Evolutionary conservation across 345 rosid species (phyloP).

Genomic region (Ailanthus altissimus): DNA sequence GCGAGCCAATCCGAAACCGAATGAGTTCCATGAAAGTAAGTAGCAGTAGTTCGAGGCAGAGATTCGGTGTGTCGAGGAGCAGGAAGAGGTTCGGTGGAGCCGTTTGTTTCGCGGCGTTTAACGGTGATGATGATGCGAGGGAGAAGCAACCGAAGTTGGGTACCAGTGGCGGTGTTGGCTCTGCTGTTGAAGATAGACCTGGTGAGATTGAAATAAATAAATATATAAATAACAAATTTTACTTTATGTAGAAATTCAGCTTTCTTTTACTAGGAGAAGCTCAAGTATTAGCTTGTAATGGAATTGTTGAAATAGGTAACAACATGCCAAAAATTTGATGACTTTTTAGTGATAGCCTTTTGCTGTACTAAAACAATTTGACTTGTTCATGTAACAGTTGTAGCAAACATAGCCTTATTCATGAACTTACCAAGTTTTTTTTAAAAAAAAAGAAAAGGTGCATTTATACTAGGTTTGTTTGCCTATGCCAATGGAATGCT

Average conservation of each 20-base stretch:
- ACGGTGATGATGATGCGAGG: constrained; percentile 43
- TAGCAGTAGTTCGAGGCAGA: constrained; percentile 30
- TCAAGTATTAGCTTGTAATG: neutral
- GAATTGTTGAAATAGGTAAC: neutral
- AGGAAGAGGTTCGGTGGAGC: constrained; percentile 24
- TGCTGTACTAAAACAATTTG: neutral
- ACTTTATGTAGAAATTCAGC: neutral
- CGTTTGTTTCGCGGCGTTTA: constrained; percentile 54
- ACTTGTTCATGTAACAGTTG: neutral
- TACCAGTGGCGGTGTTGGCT: constrained; percentile 31
- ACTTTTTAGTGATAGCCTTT: neutral
- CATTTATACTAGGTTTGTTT: neutral
- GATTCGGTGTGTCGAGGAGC: constrained; percentile 32
- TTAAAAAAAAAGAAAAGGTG: neutral
- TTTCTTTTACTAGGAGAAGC: neutral
- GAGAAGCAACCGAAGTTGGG: constrained; percentile 39
- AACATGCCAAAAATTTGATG: too few species aligned
- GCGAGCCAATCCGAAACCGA: constrained; percentile 19
- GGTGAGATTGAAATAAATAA: constrained; percentile 33
- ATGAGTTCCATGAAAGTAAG: constrained; percentile 29
- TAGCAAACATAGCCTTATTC: neutral
- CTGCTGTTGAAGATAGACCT: constrained; percentile 68
- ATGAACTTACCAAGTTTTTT: neutral
- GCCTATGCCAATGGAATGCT: neutral
- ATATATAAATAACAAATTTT: too few species aligned